Percentiles rank a stretch among this genome's conserved stretches.
phyloP scores from a whole-genome alignment of 768 basidiomycete species.

The Mycena leptocephala region DNA sequence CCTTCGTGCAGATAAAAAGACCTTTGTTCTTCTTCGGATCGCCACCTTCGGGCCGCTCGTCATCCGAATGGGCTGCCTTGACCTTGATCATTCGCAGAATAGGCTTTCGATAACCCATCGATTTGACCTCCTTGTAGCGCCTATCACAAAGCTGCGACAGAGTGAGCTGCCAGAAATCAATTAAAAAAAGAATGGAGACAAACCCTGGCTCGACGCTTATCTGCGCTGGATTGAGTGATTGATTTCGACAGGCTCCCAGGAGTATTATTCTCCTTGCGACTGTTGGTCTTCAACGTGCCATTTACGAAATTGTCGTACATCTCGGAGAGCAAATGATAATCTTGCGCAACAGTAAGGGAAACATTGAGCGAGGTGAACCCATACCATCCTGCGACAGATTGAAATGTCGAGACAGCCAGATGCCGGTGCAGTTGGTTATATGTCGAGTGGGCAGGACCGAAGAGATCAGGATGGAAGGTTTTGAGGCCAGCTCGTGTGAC shows the following conservation, averaged over 20 bases:
- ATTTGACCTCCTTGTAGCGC: background rate
- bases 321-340: slow-evolving; percentile 3
- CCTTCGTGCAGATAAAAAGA: background rate
- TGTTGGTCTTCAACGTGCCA: background rate
- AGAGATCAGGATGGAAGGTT: slow-evolving; percentile 10
- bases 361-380: slow-evolving; percentile 4
- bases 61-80: background rate
- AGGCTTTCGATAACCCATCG: slow-evolving; percentile 4
- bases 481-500: background rate
- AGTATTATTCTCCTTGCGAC: background rate
- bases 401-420: slow-evolving; percentile 4
- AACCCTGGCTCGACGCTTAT: slow-evolving; percentile 7
- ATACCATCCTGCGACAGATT: background rate
- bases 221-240: background rate
- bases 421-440: slow-evolving; percentile 25
- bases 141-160: background rate
- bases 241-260: background rate
- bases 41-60: background rate
- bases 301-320: slow-evolving; percentile 17
- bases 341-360: background rate
- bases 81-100: background rate
- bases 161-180: background rate
- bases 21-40: slow-evolving; percentile 1
- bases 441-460: slow-evolving; percentile 1
- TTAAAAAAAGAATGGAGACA: background rate